Evolutionary conservation across 768 basidiomycete genomes (phyloP).

Genomic region (Cystobasidium ongulense): DNA sequence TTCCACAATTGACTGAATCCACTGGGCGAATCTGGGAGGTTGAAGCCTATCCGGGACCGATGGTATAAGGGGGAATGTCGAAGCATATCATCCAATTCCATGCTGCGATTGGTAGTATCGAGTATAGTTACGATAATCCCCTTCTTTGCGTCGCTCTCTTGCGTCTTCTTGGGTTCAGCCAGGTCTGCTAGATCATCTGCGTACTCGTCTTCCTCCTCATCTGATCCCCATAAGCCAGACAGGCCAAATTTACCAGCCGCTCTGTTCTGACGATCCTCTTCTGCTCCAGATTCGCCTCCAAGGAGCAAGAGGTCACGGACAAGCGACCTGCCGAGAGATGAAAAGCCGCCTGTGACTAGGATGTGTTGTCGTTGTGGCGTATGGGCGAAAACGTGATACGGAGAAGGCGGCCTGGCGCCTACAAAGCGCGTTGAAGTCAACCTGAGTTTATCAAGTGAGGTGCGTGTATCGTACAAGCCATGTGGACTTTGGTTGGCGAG

Average conservation of each 20-base stretch:
- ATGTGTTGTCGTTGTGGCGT: slow-evolving; percentile 37
- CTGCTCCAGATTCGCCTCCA: background rate
- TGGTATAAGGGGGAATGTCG: slow-evolving; percentile 35
- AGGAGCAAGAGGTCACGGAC: slow-evolving; percentile 39
- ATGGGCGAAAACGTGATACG: background rate
- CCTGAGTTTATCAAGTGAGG: slow-evolving; percentile 35
- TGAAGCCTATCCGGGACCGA: slow-evolving; percentile 28
- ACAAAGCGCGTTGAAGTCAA: slow-evolving; percentile 38
- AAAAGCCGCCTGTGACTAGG: slow-evolving; percentile 40
- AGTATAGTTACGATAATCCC: slow-evolving; percentile 38
- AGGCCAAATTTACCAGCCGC: background rate
- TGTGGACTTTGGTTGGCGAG: background rate
- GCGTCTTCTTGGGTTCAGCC: background rate
- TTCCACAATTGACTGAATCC: background rate
- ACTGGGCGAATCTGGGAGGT: background rate
- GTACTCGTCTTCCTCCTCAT: background rate
- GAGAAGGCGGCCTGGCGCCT: slow-evolving; percentile 32
- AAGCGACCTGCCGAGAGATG: slow-evolving; percentile 38
- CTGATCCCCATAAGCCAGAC: background rate
- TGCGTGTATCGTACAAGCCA: slow-evolving; percentile 36
- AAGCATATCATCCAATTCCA: slow-evolving; percentile 39
- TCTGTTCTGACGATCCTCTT: background rate
- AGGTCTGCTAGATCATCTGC: background rate
- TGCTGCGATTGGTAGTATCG: slow-evolving; percentile 34
- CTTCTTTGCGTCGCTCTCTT: slow-evolving; percentile 33